These are phyloP conservation scores for Lagenidium sp. DNA, from an alignment of 352 stramenopile species.

Conservation along the genomic window DNA sequence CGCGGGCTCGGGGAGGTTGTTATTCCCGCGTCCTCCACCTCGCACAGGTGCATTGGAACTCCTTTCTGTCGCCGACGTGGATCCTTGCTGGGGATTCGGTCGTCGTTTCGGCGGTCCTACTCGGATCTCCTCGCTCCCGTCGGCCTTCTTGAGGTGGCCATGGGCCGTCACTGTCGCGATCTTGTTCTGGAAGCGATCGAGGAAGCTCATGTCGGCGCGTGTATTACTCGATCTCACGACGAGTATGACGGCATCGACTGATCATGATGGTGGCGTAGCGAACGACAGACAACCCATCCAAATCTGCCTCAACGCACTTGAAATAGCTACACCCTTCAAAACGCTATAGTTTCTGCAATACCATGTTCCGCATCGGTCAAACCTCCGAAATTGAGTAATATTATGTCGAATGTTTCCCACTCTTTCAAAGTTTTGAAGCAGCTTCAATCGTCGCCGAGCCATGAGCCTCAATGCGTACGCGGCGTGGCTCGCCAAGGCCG, in stretches of 20 bases:
- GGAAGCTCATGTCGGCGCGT: conserved; percentile 54
- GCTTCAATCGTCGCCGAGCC: too few relatives aligned
- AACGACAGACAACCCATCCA: too few relatives aligned
- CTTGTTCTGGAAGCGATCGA: conserved; percentile 78
- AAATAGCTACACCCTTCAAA: conserved; percentile 19
- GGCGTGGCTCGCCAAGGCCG: conserved; percentile 20
- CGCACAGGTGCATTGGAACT: background rate
- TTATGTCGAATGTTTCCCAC: too few relatives aligned
- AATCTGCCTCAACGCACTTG: background rate
- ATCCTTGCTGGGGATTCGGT: conserved; percentile 1
- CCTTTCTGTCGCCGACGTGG: too few relatives aligned
- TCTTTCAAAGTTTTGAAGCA: too few relatives aligned
- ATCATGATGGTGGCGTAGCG: too few relatives aligned
- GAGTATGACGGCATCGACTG: too few relatives aligned
- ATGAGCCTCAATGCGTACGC: conserved; percentile 20
- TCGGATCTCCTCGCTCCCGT: conserved; percentile 75
- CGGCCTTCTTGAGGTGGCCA: conserved; percentile 65
- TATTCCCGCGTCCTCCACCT: background rate
- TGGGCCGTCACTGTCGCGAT: conserved; percentile 76
- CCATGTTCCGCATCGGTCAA: background rate
- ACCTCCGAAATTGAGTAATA: background rate
- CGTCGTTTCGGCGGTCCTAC: conserved; percentile 58
- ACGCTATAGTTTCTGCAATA: background rate
- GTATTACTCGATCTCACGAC: too few relatives aligned
- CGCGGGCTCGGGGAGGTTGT: conserved; percentile 1